phyloP scores from a whole-genome alignment of 495 filamentous ascomycete species.

The Penicillium maclennaniae region DNA sequence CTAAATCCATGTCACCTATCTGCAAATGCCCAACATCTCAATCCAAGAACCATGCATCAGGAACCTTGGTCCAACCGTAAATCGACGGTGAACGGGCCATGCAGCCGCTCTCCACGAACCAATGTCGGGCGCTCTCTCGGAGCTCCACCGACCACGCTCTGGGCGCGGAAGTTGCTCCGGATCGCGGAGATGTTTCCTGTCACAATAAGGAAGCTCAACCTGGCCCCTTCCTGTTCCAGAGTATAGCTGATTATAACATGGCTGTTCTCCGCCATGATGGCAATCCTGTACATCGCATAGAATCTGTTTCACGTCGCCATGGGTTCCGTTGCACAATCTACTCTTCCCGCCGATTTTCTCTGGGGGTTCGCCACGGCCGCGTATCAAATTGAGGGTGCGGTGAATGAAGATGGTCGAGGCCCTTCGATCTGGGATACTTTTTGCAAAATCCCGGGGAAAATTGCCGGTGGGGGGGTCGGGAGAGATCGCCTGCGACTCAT shows the following conservation, averaged over 20 bases:
- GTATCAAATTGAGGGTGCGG: slow-evolving; percentile 74
- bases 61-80: background rate
- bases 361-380: slow-evolving; percentile 84
- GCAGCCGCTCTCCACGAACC: slow-evolving; percentile 13
- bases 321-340: slow-evolving; percentile 30
- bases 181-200: slow-evolving; percentile 45
- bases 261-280: slow-evolving; percentile 47
- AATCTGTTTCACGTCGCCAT: slow-evolving; percentile 27
- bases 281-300: slow-evolving; percentile 42
- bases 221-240: slow-evolving; percentile 7
- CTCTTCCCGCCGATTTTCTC: slow-evolving; percentile 68
- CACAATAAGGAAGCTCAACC: slow-evolving; percentile 27
- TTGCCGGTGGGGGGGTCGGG: slow-evolving; percentile 65
- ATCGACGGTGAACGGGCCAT: slow-evolving; percentile 28
- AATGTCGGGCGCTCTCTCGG: background rate
- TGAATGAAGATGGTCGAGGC: slow-evolving; percentile 62
- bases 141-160: slow-evolving; percentile 23
- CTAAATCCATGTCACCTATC: too few species aligned
- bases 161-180: slow-evolving; percentile 53
- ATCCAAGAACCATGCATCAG: slow-evolving; percentile 1
- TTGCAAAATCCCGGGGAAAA: slow-evolving; percentile 69
- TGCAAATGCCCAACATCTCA: too few species aligned
- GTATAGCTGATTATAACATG: slow-evolving; percentile 17
- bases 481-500: slow-evolving; percentile 71
- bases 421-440: slow-evolving; percentile 78